Percentiles rank a stretch among this genome's conserved stretches.
Conservation (phyloP, 2,329 filamentous ascomycete genomes). For the Diaporthe longicolla region DNA sequence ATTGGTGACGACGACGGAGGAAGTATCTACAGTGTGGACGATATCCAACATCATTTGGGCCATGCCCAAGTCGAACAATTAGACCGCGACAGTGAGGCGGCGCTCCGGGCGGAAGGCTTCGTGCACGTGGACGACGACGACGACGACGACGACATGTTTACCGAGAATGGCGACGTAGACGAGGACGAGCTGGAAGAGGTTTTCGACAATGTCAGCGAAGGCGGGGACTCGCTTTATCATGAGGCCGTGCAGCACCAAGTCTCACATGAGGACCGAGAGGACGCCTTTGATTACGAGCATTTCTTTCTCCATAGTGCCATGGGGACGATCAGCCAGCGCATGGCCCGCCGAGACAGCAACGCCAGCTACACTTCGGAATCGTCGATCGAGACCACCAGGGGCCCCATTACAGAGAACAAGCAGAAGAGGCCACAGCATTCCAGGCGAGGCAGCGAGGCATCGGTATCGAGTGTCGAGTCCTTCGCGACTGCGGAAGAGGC, state of each 20-base stretch:
- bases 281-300: slow-evolving; percentile 96
- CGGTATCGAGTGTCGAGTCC: slow-evolving; percentile 65
- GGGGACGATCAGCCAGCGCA: slow-evolving; percentile 77
- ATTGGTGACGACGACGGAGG: slow-evolving; percentile 51
- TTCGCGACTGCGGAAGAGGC: slow-evolving; percentile 72
- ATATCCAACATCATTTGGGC: slow-evolving; percentile 47
- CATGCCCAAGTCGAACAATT: slow-evolving; percentile 44
- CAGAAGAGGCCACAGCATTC: slow-evolving; percentile 41
- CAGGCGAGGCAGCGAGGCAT: slow-evolving; percentile 62
- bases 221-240: slow-evolving; percentile 74
- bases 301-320: slow-evolving; percentile 96
- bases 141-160: slow-evolving; percentile 57
- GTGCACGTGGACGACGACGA: slow-evolving; percentile 52
- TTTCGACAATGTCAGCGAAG: slow-evolving; percentile 68
- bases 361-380: slow-evolving; percentile 71
- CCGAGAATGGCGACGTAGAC: slow-evolving; percentile 55
- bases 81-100: slow-evolving; percentile 49
- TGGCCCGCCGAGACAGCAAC: slow-evolving; percentile 60
- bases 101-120: slow-evolving; percentile 44
- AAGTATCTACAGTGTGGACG: slow-evolving; percentile 48
- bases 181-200: slow-evolving; percentile 52
- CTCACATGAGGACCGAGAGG: slow-evolving; percentile 92
- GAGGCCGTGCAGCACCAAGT: slow-evolving; percentile 71
- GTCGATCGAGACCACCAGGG: slow-evolving; percentile 74
- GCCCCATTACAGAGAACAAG: slow-evolving; percentile 51